Percentiles rank a stretch among this genome's conserved stretches.
Evolutionary conservation across 352 stramenopile species (phyloP).

Genomic region (Pythium dissotocum): DNA sequence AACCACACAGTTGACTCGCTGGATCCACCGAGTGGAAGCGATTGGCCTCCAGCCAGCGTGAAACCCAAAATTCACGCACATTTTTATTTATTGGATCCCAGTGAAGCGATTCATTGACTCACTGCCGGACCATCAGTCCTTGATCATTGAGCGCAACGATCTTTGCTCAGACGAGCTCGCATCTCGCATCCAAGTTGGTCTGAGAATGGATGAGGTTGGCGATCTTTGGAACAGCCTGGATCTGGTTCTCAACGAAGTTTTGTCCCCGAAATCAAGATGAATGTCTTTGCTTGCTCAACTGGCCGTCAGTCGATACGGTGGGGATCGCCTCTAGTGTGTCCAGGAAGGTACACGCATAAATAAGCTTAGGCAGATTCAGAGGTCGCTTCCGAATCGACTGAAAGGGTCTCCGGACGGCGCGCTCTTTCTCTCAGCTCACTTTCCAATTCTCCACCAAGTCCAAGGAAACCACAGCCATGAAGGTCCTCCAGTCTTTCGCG

Average conservation of each 20-base stretch:
- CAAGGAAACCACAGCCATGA: constrained; percentile 19
- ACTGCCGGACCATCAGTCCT: too few species aligned
- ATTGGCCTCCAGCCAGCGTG: too few species aligned
- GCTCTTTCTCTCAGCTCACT: not conserved
- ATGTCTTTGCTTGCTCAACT: not conserved
- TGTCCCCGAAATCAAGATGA: not conserved
- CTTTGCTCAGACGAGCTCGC: not conserved
- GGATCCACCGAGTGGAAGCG: not conserved
- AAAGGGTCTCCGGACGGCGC: not conserved
- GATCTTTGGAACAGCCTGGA: constrained; percentile 1
- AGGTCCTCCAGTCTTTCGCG: constrained; percentile 24
- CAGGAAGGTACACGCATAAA: too few species aligned
- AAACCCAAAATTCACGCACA: not conserved
- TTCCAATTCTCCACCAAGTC: constrained; percentile 13
- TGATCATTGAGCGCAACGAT: not conserved
- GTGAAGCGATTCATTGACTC: not conserved
- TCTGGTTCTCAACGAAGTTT: not conserved
- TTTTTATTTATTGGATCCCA: not conserved
- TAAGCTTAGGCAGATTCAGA: too few species aligned
- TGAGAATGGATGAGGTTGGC: not conserved
- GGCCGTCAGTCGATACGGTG: not conserved
- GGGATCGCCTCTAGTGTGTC: too few species aligned
- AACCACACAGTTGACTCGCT: not conserved
- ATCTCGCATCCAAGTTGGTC: not conserved
- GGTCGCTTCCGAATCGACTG: too few species aligned